A percentile compares a stretch with the other conserved stretches of the same genome.
Evolutionary conservation across 2,329 filamentous ascomycete genomes (phyloP).

Genomic region (Didymellaceae sp.): DNA sequence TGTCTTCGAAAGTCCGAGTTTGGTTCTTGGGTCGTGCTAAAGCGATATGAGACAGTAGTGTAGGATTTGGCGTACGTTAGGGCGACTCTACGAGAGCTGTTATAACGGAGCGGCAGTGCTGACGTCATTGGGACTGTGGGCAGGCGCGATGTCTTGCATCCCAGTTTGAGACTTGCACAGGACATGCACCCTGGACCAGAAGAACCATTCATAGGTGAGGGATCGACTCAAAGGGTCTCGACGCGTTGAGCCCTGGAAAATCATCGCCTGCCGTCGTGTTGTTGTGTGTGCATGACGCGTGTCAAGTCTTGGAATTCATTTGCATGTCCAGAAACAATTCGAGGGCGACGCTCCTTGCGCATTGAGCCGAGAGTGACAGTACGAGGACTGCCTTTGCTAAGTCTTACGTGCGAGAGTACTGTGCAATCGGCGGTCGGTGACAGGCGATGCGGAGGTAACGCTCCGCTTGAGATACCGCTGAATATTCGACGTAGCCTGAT

Average conservation of each 20-base stretch:
- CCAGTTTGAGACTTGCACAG: background rate
- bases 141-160: background rate
- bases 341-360: background rate
- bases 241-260: background rate
- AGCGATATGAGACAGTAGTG: conserved; percentile 8
- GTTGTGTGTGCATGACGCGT: background rate
- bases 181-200: background rate
- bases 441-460: background rate
- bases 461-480: background rate
- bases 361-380: too few species aligned
- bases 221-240: background rate
- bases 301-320: background rate
- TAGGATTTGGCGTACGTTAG: conserved; percentile 3
- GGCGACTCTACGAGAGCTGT: conserved; percentile 2
- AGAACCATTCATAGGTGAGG: conserved; percentile 1
- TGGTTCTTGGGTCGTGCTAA: conserved; percentile 14
- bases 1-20: background rate
- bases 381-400: too few species aligned
- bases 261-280: background rate
- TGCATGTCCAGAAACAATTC: background rate
- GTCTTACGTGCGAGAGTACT: conserved; percentile 1
- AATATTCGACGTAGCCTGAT: conserved; percentile 1
- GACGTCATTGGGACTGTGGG: conserved; percentile 16
- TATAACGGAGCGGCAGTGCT: conserved; percentile 2
- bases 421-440: background rate